Conservation (phyloP, 2,329 filamentous ascomycete genomes). For the Leptosphaerulina australis region DNA sequence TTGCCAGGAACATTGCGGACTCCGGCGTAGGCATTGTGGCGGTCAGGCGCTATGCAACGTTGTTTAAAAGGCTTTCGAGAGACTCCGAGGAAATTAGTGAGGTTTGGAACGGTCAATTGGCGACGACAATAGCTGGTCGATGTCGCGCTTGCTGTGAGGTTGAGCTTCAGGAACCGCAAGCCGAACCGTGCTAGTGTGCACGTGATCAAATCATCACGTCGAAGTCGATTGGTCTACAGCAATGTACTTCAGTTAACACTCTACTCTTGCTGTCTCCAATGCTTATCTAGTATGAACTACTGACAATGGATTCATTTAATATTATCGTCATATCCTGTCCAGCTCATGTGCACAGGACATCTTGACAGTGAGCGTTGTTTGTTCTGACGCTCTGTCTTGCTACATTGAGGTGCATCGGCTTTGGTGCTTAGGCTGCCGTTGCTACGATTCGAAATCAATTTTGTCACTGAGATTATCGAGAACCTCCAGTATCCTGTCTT, state of each 20-base stretch:
- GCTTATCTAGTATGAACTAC: constrained; percentile 15
- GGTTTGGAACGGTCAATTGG: constrained; percentile 22
- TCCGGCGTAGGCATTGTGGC: constrained; percentile 78
- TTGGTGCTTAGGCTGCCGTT: constrained; percentile 17
- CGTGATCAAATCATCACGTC: constrained; percentile 4
- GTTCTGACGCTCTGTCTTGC: background rate
- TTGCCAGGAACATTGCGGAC: constrained; percentile 78
- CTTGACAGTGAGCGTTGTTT: background rate
- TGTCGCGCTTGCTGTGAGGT: constrained; percentile 19
- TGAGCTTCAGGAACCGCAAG: constrained; percentile 21
- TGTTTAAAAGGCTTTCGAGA: background rate
- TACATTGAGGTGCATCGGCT: background rate
- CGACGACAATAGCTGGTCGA: constrained; percentile 14
- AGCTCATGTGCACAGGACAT: background rate
- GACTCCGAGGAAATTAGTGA: constrained; percentile 5
- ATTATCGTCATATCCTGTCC: background rate
- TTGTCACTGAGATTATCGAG: background rate
- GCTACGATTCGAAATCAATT: constrained; percentile 8
- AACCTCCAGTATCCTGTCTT: constrained; percentile 2
- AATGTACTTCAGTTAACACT: background rate
- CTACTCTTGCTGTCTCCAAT: constrained; percentile 6
- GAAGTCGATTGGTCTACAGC: background rate
- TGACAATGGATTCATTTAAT: background rate
- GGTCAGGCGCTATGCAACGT: constrained; percentile 11
- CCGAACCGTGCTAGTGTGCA: constrained; percentile 6